A percentile compares a stretch with the other conserved stretches of the same genome.
These are phyloP conservation scores for Micractinium conductrix DNA, from an alignment of 139 green algal species.

Conservation along the genomic window DNA sequence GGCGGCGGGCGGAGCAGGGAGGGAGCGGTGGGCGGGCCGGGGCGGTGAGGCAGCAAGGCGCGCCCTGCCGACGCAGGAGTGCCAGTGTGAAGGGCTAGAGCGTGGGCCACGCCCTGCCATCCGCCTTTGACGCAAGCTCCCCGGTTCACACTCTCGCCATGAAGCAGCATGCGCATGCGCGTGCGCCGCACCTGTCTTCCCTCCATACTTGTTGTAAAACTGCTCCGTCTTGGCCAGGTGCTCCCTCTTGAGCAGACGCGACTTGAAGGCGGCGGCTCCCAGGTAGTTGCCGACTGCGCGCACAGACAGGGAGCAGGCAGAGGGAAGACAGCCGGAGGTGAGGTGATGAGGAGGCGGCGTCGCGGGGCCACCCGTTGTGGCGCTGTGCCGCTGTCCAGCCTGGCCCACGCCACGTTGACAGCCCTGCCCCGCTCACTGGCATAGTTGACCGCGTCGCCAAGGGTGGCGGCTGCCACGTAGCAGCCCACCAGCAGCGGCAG, in stretches of 20 bases:
- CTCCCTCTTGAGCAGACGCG: conserved; percentile 65
- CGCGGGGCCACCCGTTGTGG: too few species aligned
- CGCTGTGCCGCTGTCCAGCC: neutral
- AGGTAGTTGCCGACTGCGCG: conserved; percentile 41
- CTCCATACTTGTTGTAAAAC: conserved; percentile 88
- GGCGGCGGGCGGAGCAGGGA: neutral
- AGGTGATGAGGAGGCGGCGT: neutral
- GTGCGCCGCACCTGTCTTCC: conserved; percentile 70
- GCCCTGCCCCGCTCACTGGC: conserved; percentile 47
- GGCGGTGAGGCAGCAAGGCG: too few species aligned
- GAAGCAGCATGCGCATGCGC: too few species aligned
- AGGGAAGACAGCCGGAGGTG: neutral
- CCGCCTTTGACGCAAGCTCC: too few species aligned
- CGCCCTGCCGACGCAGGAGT: too few species aligned
- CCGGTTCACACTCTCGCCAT: too few species aligned
- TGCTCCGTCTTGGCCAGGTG: conserved; percentile 84
- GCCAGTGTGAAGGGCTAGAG: too few species aligned
- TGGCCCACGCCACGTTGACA: neutral
- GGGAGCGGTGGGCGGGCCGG: neutral
- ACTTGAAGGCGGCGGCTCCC: conserved; percentile 58
- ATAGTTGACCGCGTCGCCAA: conserved; percentile 95
- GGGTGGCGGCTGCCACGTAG: conserved; percentile 79
- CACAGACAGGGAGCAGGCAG: neutral
- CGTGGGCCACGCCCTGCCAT: too few species aligned
- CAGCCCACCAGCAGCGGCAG: conserved; percentile 59